Evolutionary conservation across 768 basidiomycete genomes (phyloP).

Genomic region (Ephemerocybe angulata): DNA sequence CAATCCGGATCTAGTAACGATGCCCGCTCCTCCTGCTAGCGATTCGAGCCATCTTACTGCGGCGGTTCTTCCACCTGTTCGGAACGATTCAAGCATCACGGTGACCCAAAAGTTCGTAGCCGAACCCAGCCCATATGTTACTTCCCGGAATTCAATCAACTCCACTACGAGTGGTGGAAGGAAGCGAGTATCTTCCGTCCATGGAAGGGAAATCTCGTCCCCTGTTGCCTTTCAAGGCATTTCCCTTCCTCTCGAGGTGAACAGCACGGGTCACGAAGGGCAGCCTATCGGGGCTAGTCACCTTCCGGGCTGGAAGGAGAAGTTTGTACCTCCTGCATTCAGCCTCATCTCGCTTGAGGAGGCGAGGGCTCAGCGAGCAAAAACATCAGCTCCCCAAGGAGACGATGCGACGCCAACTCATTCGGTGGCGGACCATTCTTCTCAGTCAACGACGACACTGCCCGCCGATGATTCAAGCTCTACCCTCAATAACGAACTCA

Average conservation of each 20-base stretch:
- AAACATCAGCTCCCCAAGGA: conserved; percentile 37
- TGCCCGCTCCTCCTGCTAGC: conserved; percentile 23
- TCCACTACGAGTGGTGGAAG: not conserved
- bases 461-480: not conserved
- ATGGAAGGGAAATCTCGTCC: conserved; percentile 53
- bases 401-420: not conserved
- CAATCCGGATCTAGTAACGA: conserved; percentile 61
- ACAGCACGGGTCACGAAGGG: conserved; percentile 19
- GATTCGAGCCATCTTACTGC: conserved; percentile 21
- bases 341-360: conserved; percentile 75
- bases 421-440: conserved; percentile 19
- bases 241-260: conserved; percentile 22
- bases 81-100: conserved; percentile 52
- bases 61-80: conserved; percentile 24
- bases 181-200: conserved; percentile 32
- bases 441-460: conserved; percentile 11
- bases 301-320: conserved; percentile 52
- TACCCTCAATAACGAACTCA: not conserved
- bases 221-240: conserved; percentile 43
- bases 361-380: conserved; percentile 67
- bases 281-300: conserved; percentile 25
- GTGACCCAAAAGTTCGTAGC: conserved; percentile 41
- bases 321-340: conserved; percentile 46
- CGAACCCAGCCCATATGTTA: conserved; percentile 27
- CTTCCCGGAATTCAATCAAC: not conserved